Evolutionary conservation across 2,329 filamentous ascomycete genomes (phyloP), one percentile per base, ranked within the genome.

Genomic region (Fusarium citri): DNA sequence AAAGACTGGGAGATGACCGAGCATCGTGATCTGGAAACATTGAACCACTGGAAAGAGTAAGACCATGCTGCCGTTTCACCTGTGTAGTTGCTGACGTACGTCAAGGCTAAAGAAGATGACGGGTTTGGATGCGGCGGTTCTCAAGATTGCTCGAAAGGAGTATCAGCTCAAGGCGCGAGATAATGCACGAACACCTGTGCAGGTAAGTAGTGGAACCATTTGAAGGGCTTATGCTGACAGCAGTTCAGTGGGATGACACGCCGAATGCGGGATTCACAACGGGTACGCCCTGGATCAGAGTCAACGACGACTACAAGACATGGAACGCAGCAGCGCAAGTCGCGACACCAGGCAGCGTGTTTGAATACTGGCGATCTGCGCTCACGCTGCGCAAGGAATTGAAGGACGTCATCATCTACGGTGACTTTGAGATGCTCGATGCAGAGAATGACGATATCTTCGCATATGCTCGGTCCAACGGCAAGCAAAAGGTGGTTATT

Each of bases 1-100:
- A 63, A 72, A 11, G 71, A 79, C 3, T 89, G 86, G 86, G 53
- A 64, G 6, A 81, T 87, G 12, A 79, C 81, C 1, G 81, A 83
- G 31, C 84, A 84, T 74, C 80, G 83, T 30, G 68, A 71, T 25
- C 12, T 71, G 10, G 68, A 71, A 20, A 71, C 68, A 1, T 18
- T 71, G 20, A 71, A 71, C 7, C 63, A 71, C 6, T 71, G 67
- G 67, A 25, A 71, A 25, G 67, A 71, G 68, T 71, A 31, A 64
- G 49, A 20, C 2, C 20, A 8, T 6, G 5, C 6, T 6, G 0
- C 8, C 0, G 3, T 22, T 20, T 4, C 10, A 8, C 2, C 11
- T 11, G 8, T 8, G 5, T 0, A 18, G 1, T 12, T 6, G 6
- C 49, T 68, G 20, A 68, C 12, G 7, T n/a, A 6, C 5, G 3